phyloP scores from a whole-genome alignment of 805 yeast species.

The Candida hispaniensis region DNA sequence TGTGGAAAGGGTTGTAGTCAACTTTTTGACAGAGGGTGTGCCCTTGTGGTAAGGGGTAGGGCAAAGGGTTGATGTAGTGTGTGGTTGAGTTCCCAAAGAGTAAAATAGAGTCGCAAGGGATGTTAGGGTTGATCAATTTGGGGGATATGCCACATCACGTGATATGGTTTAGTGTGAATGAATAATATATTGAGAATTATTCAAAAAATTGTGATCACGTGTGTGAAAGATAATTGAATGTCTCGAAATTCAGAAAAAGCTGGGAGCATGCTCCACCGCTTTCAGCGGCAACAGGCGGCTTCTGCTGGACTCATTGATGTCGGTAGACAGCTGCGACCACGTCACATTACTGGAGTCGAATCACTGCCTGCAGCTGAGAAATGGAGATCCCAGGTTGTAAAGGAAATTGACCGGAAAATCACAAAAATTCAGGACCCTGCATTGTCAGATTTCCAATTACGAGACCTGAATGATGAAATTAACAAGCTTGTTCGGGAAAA shows the following conservation, averaged over 20 bases:
- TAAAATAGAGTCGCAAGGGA: too few relatives aligned
- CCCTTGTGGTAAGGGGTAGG: constrained; percentile 17
- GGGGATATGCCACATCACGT: too few relatives aligned
- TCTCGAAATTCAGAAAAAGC: constrained; percentile 70
- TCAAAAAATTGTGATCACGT: too few relatives aligned
- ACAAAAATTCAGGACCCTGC: constrained; percentile 53
- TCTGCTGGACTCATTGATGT: constrained; percentile 50
- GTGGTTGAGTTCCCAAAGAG: too few relatives aligned
- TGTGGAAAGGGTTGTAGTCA: too few relatives aligned
- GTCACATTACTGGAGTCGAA: constrained; percentile 41
- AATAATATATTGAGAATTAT: too few relatives aligned
- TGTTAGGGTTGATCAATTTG: too few relatives aligned
- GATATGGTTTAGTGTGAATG: too few relatives aligned
- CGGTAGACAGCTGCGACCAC: constrained; percentile 51
- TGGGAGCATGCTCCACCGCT: constrained; percentile 56
- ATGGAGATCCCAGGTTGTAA: constrained; percentile 51
- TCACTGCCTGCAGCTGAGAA: constrained; percentile 55
- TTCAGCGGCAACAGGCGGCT: constrained; percentile 49
- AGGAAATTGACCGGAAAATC: constrained; percentile 52
- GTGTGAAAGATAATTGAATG: too few relatives aligned
- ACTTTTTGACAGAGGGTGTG: too few relatives aligned
- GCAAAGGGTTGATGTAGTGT: constrained; percentile 16
- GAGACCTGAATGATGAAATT: constrained; percentile 65
- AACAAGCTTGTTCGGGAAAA: constrained; percentile 59
- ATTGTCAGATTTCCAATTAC: constrained; percentile 47